Conservation (phyloP, 345 rosid species). For the Lepidium sativum region DNA sequence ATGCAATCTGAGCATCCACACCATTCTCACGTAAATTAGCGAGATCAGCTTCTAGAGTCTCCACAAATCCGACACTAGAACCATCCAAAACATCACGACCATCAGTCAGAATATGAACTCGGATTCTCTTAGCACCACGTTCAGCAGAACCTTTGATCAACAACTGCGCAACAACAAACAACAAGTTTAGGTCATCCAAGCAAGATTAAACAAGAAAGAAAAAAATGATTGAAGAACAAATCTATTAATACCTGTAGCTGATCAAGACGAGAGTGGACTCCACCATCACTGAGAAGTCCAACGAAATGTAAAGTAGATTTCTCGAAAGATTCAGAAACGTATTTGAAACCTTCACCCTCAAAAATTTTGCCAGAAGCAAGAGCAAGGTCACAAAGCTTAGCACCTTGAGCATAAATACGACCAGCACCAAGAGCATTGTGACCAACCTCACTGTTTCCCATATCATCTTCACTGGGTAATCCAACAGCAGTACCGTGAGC, state of each 20-base stretch:
- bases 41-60: slow-evolving; percentile 72
- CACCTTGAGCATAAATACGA: slow-evolving; percentile 93
- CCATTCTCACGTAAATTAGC: slow-evolving; percentile 56
- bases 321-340: slow-evolving; percentile 50
- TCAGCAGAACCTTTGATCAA: slow-evolving; percentile 77
- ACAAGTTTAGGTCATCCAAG: neutral
- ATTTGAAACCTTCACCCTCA: slow-evolving; percentile 78
- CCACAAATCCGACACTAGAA: slow-evolving; percentile 75
- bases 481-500: slow-evolving; percentile 96
- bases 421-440: slow-evolving; percentile 99
- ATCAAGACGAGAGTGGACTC: slow-evolving; percentile 94
- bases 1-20: slow-evolving; percentile 81
- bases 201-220: neutral
- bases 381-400: slow-evolving; percentile 88
- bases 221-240: neutral
- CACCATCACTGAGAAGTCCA: slow-evolving; percentile 93
- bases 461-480: slow-evolving; percentile 91
- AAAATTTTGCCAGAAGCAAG: slow-evolving; percentile 87
- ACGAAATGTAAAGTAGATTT: slow-evolving; percentile 71
- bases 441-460: slow-evolving; percentile 99
- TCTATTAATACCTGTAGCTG: slow-evolving; percentile 53
- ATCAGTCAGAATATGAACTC: slow-evolving; percentile 87
- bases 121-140: slow-evolving; percentile 82
- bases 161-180: slow-evolving; percentile 38
- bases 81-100: slow-evolving; percentile 99